phyloP scores from a whole-genome alignment of 805 yeast genomes.

The Pichia paraexigua region DNA sequence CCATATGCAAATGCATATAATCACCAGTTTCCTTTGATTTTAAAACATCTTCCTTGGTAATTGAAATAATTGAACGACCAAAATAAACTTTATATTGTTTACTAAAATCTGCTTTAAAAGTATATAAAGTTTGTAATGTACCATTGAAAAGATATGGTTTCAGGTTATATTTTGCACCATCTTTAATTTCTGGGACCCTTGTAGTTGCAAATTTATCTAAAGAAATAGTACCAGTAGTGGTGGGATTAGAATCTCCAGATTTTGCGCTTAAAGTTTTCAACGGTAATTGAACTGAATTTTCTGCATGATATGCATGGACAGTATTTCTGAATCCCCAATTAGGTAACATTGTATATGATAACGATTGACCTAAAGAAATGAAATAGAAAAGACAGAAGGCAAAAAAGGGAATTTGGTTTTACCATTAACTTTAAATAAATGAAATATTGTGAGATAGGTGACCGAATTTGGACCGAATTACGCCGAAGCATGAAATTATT shows the following conservation, averaged over 20 bases:
- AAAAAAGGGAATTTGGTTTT: neutral
- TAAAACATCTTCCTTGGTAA: slow-evolving; percentile 12
- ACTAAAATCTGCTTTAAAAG: slow-evolving; percentile 37
- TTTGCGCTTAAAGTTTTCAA: slow-evolving; percentile 8
- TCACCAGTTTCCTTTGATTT: slow-evolving; percentile 1
- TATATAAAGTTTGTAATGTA: slow-evolving; percentile 42
- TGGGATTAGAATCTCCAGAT: neutral
- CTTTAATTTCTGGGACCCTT: slow-evolving; percentile 33
- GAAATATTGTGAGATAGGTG: no score
- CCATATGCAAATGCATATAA: slow-evolving; percentile 19
- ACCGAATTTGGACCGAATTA: no score
- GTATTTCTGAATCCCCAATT: slow-evolving; percentile 29
- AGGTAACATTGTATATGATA: slow-evolving; percentile 12
- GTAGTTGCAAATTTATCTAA: slow-evolving; percentile 29
- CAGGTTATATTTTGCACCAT: slow-evolving; percentile 33
- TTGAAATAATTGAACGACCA: slow-evolving; percentile 37
- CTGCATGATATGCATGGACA: slow-evolving; percentile 20
- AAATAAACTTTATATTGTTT: slow-evolving; percentile 35
- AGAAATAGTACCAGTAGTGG: slow-evolving; percentile 18
- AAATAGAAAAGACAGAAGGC: neutral
- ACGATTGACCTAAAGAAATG: no score
- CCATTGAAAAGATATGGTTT: slow-evolving; percentile 43
- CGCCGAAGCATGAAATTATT: no score
- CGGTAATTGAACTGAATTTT: slow-evolving; percentile 21
- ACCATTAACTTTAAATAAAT: no score